Evolutionary conservation across 495 filamentous ascomycete species (phyloP).

Genomic region (Trichocladium antarcticum): DNA sequence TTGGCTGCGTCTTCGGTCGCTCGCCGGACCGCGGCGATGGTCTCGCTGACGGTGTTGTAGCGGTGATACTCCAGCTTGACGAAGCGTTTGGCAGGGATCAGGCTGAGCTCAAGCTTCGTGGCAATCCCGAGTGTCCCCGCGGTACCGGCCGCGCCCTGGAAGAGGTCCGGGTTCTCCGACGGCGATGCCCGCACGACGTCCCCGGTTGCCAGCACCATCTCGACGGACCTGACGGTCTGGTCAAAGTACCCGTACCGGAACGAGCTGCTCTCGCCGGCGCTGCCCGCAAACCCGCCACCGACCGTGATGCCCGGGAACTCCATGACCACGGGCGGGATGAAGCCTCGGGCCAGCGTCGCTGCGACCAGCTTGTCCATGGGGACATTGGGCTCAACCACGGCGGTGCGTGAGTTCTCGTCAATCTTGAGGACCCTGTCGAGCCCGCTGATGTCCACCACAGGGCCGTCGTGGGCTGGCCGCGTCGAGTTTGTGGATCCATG

Average conservation of each 20-base stretch:
- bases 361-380: constrained; percentile 52
- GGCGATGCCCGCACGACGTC: constrained; percentile 31
- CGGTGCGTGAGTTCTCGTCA: constrained; percentile 28
- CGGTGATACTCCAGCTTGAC: constrained; percentile 48
- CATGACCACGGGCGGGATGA: constrained; percentile 49
- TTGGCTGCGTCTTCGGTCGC: constrained; percentile 17
- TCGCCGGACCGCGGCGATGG: constrained; percentile 25
- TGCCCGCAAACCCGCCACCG: constrained; percentile 52
- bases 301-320: constrained; percentile 56
- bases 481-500: constrained; percentile 69
- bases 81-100: constrained; percentile 43
- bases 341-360: constrained; percentile 38
- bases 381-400: constrained; percentile 54
- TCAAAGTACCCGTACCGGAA: constrained; percentile 53
- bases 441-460: constrained; percentile 33
- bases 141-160: constrained; percentile 45
- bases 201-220: constrained; percentile 50
- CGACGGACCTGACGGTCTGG: constrained; percentile 41
- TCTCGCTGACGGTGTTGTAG: constrained; percentile 33
- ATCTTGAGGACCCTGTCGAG: constrained; percentile 32
- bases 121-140: constrained; percentile 48
- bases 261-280: constrained; percentile 47
- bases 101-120: constrained; percentile 44
- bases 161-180: constrained; percentile 38
- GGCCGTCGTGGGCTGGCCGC: constrained; percentile 34